A percentile compares a stretch with the other conserved stretches of the same genome.
These are phyloP conservation scores for Boletus rufocinnamomeus DNA, from an alignment of 768 basidiomycete genomes.

Conservation along the genomic window DNA sequence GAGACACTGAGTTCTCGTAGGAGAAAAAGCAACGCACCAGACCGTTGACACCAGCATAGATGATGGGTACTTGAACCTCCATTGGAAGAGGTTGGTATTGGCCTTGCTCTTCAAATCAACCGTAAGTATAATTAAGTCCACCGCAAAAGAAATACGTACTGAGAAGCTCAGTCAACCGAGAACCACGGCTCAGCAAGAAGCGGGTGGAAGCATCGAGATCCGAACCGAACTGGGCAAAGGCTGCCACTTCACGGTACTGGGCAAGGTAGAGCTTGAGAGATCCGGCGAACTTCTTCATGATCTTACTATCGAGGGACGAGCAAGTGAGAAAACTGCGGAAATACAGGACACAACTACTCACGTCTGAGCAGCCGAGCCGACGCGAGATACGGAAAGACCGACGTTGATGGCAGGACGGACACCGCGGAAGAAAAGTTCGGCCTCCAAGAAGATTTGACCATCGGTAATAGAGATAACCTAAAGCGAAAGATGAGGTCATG, in stretches of 20 bases:
- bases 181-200: constrained; percentile 97
- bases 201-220: constrained; percentile 99
- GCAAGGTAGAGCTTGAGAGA: constrained; percentile 99
- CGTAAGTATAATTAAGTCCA: constrained; percentile 10
- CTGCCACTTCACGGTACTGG: constrained; percentile 99
- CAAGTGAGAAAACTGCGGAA: not conserved
- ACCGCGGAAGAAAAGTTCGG: constrained; percentile 99
- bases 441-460: constrained; percentile 99
- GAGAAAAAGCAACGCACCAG: constrained; percentile 54
- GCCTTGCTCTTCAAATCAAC: constrained; percentile 75
- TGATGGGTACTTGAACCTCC: constrained; percentile 97
- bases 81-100: constrained; percentile 95
- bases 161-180: constrained; percentile 95
- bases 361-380: constrained; percentile 99
- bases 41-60: constrained; percentile 99
- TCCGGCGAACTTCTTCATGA: constrained; percentile 99
- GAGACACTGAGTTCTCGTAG: not conserved
- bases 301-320: constrained; percentile 58
- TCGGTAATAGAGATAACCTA: constrained; percentile 99
- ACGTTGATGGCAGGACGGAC: constrained; percentile 99
- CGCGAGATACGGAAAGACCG: constrained; percentile 99
- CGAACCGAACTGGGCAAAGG: constrained; percentile 99
- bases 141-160: constrained; percentile 47
- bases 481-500: constrained; percentile 8
- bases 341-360: constrained; percentile 43